Base-by-base conservation (phyloP, 2,329 filamentous ascomycete species). In the Sordariomycetes sp. region DNA sequence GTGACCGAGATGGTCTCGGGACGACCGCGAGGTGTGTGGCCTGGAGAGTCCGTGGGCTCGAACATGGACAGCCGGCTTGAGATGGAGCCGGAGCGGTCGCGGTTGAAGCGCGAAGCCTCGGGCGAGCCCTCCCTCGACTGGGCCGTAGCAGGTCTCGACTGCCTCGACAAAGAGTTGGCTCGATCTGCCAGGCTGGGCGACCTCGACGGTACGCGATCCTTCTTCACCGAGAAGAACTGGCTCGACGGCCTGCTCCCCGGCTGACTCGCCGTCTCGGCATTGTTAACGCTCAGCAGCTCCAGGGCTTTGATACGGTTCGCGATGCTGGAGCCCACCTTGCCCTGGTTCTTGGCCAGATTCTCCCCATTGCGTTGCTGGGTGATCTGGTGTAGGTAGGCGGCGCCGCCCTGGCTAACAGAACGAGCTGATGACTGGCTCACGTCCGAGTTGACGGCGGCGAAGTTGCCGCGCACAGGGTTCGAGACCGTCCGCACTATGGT, bases 261-360 rank as follows among this genome's bases (percentile, higher is more conserved):
- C 35, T 2, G 44, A 35, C 3, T 42, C 23, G 8, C 31, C 12
- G 30, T 19, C 4, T 58, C 57, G 5, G 40, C 47, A 8, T 45
- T 41, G 36, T 51, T 42, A 8, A 68, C 59, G 39, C 79, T 70
- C 44, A 92, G 70, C 55, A 86, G 88, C 52, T 94, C 85, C 34
- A 98, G 66, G 6, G 88, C 87, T 57, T 94, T 93, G 55, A 96
- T 96, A 27, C 92, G 81, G 54, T 90, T 86, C 4, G 90, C 93
- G 40, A 98, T 95, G 45, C 86, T 87, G 8, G 84, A 87, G 7
- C 86, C 88, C 17, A 96, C 74, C 48, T 85, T 92, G 43, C 80
- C 70, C 54, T 87, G 70, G 54, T 88, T 93, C 36, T 53, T 56
- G 30, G 70, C 63, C 32, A 81, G 50, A 11, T 28, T 31, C 28